Percentiles rank a stretch among this genome's conserved stretches.
Conservation (phyloP, 176 grass and related monocot genomes). For the Poa pratensis region DNA sequence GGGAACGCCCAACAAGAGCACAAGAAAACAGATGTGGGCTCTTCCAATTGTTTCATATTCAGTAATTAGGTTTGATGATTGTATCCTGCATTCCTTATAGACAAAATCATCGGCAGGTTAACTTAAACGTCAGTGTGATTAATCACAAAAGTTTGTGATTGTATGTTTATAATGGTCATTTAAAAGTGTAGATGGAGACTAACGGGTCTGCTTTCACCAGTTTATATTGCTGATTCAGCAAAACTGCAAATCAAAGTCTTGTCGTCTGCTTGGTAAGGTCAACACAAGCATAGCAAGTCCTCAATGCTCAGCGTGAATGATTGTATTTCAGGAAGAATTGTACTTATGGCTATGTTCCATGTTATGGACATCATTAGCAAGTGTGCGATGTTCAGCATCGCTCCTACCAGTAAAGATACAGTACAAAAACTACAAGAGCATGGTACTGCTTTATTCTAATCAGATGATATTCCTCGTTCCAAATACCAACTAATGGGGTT, state of each 20-base stretch:
- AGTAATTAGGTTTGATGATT: background rate
- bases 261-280: background rate
- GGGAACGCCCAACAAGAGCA: background rate
- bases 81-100: background rate
- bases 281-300: background rate
- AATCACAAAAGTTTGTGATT: background rate
- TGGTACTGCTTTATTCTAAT: constrained; percentile 7
- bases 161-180: no score
- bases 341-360: background rate
- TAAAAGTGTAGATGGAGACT: no score
- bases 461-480: background rate
- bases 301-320: background rate
- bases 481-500: background rate
- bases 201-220: no score
- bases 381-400: background rate
- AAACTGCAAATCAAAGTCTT: background rate
- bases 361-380: constrained; percentile 1
- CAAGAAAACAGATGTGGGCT: background rate
- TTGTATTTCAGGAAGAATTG: no score
- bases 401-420: background rate
- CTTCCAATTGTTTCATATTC: background rate
- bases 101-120: background rate
- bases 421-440: background rate
- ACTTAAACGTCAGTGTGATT: background rate
- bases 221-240: no score